Evolutionary conservation across 2,329 filamentous ascomycete species (phyloP).

Genomic region (Curvularia sp.): DNA sequence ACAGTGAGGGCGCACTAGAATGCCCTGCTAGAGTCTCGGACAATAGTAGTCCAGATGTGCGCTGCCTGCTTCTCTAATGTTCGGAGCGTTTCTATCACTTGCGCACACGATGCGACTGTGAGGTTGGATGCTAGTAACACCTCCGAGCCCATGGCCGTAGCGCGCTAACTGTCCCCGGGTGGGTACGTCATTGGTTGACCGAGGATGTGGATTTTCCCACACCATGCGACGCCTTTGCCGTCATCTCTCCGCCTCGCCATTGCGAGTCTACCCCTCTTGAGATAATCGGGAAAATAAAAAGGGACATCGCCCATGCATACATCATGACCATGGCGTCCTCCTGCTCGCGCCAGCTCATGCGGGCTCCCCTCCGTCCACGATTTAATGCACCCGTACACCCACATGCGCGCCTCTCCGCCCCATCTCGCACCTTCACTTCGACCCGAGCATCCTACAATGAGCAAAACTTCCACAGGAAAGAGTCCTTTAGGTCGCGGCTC

Average conservation of each 20-base stretch:
- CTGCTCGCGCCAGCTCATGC: conserved; percentile 38
- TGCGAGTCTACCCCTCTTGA: conserved; percentile 2
- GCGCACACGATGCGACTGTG: conserved; percentile 11
- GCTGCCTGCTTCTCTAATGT: neutral
- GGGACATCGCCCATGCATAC: conserved; percentile 14
- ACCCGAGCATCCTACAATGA: conserved; percentile 53
- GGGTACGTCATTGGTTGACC: conserved; percentile 38
- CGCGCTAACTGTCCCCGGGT: conserved; percentile 21
- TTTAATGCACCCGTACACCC: conserved; percentile 20
- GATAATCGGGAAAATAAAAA: neutral
- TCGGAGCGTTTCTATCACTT: neutral
- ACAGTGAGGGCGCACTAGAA: neutral
- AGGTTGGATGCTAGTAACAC: conserved; percentile 2
- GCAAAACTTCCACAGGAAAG: conserved; percentile 53
- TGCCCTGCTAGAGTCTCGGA: neutral
- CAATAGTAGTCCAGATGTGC: neutral
- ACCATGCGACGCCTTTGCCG: conserved; percentile 24
- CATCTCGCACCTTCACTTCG: conserved; percentile 45
- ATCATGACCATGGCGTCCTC: conserved; percentile 38
- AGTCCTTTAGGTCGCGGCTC: conserved; percentile 65
- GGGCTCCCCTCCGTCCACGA: conserved; percentile 26
- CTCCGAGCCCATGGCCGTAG: conserved; percentile 24
- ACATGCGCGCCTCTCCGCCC: conserved; percentile 26
- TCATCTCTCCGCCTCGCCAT: conserved; percentile 14
- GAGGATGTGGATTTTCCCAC: conserved; percentile 27